Evolutionary conservation across 345 rosid genomes (phyloP).

Genomic region (Rhodamnia argentea): DNA sequence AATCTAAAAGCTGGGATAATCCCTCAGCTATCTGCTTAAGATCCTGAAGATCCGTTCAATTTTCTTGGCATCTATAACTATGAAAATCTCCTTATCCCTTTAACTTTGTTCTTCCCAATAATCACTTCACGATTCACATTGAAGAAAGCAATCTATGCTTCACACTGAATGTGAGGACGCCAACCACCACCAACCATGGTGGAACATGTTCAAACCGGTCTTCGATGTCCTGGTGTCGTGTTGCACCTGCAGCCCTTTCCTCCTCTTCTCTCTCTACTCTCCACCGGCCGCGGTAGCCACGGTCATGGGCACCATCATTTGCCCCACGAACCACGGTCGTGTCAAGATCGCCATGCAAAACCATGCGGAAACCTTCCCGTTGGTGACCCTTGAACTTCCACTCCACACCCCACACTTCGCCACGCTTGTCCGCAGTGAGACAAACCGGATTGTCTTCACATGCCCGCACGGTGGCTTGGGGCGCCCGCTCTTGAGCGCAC

Average conservation of each 20-base stretch:
- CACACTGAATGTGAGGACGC: not conserved
- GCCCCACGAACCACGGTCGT: not conserved
- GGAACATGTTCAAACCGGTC: not conserved
- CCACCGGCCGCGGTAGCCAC: not conserved
- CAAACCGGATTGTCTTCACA: not conserved
- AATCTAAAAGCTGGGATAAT: not conserved
- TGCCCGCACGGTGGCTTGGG: not conserved
- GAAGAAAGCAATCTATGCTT: not conserved
- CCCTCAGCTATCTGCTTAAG: not conserved
- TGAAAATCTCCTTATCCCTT: not conserved
- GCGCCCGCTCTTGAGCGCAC: not conserved
- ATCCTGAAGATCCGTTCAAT: not conserved
- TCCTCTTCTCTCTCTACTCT: not conserved
- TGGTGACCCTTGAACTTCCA: constrained; percentile 4
- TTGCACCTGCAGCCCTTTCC: not conserved
- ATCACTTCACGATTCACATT: not conserved
- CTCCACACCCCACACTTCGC: constrained; percentile 1
- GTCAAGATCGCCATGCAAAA: constrained; percentile 6
- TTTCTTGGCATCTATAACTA: not conserved
- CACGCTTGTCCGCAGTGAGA: not conserved
- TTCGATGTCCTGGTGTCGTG: not conserved
- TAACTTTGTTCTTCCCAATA: not conserved
- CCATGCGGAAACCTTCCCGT: not conserved
- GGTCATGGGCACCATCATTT: constrained; percentile 8
- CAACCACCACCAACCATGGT: not conserved